Evolutionary conservation across 192 early-diverging fungal species (phyloP), one percentile per base, ranked within the genome.

Genomic region (Backusella macrospora): DNA sequence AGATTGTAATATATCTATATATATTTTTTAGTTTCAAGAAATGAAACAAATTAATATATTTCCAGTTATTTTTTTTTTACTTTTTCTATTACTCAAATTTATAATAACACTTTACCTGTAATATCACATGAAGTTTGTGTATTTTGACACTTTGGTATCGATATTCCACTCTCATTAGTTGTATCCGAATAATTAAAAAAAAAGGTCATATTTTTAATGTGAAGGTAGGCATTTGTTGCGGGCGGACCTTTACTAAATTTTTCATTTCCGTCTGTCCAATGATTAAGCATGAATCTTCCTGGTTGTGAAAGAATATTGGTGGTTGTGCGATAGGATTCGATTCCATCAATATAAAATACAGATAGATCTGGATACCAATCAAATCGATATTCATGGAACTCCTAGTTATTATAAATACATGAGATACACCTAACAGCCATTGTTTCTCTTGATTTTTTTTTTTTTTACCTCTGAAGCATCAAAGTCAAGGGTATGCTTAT

Each of bases 331-430:
- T 45, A 45, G 4, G 49, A 37, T 13, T 23, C 15, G 21, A n/a
- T 3, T 15, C 68, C 68, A 64, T 79, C 77, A 2, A 74, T 49
- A 55, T 59, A 79, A 44, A 65, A 74, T 3, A 65, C 68, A 15
- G 48, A 39, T 21, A 13, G 23, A 14, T 37, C 46, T 44, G 77
- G 77, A 15, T 75, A 46, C 77, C 77, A 79, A 39, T 79, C 77
- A 29, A 79, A 66, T 18, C 77, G 73, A 46, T 79, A 79, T 37
- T 74, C 73, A 65, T 79, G 77, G 39, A 75, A 79, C 0, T 71
- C 77, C 47, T 52, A 39, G 13, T 59, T 34, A 29, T 23, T 3
- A 34, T 34, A 34, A 34, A 34, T 34, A 34, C 0, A 34, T 34
- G 2, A 26, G 13, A 59, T 14, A 59, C 0, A 59, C 0, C n/a